Conservation (phyloP, 257 asterid genomes). For the Solanum gracilifrons region DNA sequence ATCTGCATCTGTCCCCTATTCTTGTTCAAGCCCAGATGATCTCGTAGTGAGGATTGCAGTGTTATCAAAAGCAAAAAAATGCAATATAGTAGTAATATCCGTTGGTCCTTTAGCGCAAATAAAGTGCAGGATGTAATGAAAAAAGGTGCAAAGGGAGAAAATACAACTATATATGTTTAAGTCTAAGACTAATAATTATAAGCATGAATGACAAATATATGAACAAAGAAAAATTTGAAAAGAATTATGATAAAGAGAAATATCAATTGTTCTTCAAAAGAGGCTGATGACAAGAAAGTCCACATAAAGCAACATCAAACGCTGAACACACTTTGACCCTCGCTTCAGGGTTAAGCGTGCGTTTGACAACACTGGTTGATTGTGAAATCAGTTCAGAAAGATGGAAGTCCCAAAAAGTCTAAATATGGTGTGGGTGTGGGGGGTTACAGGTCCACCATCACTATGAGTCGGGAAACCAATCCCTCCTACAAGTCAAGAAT, state of each 20-base stretch:
- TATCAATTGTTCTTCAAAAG: not conserved
- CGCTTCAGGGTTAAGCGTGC: not conserved
- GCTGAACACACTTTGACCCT: not conserved
- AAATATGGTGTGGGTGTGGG: not conserved
- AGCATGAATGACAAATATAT: not conserved
- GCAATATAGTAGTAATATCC: not conserved
- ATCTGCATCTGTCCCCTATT: not conserved
- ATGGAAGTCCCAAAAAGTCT: not conserved
- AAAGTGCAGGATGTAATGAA: not conserved
- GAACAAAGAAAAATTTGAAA: not conserved
- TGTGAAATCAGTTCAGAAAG: not conserved
- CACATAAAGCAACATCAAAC: not conserved
- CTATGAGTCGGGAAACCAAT: not conserved
- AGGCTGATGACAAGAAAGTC: not conserved
- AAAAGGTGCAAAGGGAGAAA: not conserved
- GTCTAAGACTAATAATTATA: not conserved
- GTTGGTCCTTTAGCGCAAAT: not conserved
- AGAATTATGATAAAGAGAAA: not conserved
- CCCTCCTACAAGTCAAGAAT: not conserved
- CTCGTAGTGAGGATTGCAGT: not conserved
- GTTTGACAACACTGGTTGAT: not conserved
- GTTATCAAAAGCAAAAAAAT: not conserved
- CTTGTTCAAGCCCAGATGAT: not conserved
- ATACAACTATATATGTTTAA: not conserved
- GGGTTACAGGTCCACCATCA: not conserved